phyloP scores from a whole-genome alignment of 2,329 filamentous ascomycete genomes.

The Xylaria sp. region DNA sequence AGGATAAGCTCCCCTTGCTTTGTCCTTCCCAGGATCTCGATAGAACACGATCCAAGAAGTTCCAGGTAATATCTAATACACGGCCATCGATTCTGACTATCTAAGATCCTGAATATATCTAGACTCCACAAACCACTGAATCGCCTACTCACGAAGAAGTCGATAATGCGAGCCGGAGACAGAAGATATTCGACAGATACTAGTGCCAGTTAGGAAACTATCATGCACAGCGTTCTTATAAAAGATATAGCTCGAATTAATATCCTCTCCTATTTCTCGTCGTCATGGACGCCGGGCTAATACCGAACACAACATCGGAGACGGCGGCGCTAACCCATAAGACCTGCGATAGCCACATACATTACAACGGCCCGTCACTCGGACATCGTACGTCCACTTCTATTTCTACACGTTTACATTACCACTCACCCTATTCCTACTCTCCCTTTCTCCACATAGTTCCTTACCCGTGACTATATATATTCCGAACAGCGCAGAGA shows the following conservation, averaged over 20 bases:
- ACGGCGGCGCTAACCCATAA: conserved; percentile 8
- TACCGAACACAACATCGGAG: too few species aligned
- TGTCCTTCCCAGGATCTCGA: not conserved
- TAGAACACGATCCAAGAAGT: not conserved
- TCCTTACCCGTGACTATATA: too few species aligned
- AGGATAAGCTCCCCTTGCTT: not conserved
- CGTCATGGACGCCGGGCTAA: conserved; percentile 1
- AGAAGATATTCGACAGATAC: not conserved
- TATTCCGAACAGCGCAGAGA: too few species aligned
- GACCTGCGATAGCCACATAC: conserved; percentile 9
- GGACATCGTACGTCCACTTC: conserved; percentile 7
- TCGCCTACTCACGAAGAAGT: not conserved
- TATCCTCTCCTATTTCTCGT: not conserved
- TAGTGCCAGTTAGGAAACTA: not conserved
- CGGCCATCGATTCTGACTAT: not conserved
- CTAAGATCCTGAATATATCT: not conserved
- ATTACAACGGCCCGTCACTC: conserved; percentile 15
- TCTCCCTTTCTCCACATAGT: not conserved
- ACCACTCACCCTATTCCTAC: not conserved
- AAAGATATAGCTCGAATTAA: not conserved
- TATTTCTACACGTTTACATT: too few species aligned
- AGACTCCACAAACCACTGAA: not conserved
- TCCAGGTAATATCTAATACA: not conserved
- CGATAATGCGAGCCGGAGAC: not conserved
- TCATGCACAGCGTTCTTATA: not conserved